phyloP scores from a whole-genome alignment of 169 alveolate genomes.

The Amoebophrya sp. region DNA sequence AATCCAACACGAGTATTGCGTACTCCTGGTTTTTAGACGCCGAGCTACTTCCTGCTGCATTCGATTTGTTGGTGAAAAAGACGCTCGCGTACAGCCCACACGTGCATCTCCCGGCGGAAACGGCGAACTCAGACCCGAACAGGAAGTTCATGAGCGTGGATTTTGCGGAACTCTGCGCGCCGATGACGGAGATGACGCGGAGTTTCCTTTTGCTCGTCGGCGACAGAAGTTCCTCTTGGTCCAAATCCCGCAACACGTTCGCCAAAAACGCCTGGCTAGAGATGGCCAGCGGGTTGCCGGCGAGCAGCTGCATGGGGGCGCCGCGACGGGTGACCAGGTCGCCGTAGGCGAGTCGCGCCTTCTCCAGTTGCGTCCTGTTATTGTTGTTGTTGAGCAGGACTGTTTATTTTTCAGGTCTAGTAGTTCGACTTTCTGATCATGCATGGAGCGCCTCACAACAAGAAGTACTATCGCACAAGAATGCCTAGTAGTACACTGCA shows the following conservation, averaged over 20 bases:
- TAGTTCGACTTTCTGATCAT: no score
- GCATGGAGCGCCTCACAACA: no score
- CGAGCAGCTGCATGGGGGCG: conserved; percentile 20
- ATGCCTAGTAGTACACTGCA: no score
- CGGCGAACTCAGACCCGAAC: conserved; percentile 46
- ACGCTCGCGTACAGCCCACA: conserved; percentile 20
- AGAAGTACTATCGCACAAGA: no score
- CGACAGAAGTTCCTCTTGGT: neutral
- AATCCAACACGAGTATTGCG: conserved; percentile 24
- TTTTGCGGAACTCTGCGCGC: conserved; percentile 37
- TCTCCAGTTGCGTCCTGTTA: neutral
- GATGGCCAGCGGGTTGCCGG: conserved; percentile 28
- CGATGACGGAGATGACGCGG: conserved; percentile 29
- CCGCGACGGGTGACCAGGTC: neutral
- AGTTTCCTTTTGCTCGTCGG: neutral
- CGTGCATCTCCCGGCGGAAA: conserved; percentile 44
- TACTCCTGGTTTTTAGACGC: no score
- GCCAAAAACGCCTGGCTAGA: neutral
- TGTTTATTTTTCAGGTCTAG: no score
- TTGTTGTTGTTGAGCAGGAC: no score
- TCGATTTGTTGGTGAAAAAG: neutral
- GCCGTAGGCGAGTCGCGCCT: neutral
- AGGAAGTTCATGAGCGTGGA: conserved; percentile 46
- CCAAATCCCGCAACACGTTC: neutral
- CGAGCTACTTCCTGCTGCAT: no score